Conservation (phyloP, 768 basidiomycete species). For the Multifurca ochricompacta region DNA sequence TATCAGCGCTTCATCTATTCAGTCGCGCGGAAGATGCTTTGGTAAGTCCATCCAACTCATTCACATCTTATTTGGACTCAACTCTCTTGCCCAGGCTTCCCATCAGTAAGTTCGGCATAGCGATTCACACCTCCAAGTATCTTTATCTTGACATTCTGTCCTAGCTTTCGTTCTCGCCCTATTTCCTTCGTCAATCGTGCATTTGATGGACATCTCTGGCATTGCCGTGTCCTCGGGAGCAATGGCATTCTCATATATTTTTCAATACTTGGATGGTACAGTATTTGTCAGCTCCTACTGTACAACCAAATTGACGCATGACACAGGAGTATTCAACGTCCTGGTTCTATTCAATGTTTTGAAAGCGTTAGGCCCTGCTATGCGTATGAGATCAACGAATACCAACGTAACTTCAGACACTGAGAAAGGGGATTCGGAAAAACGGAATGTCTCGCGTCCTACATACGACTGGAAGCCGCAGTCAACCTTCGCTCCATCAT, state of each 20-base stretch:
- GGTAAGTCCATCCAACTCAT: slow-evolving; percentile 37
- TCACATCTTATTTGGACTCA: slow-evolving; percentile 3
- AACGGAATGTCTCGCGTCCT: background rate
- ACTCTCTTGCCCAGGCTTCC: slow-evolving; percentile 41
- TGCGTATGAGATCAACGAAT: slow-evolving; percentile 35
- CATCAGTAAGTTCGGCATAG: slow-evolving; percentile 36
- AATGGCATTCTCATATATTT: slow-evolving; percentile 40
- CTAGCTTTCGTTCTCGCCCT: slow-evolving; percentile 54
- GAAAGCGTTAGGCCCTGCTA: slow-evolving; percentile 48
- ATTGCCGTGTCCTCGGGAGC: slow-evolving; percentile 38
- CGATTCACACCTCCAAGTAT: slow-evolving; percentile 4
- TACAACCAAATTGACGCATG: slow-evolving; percentile 4
- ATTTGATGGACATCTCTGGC: slow-evolving; percentile 42
- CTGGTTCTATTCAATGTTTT: slow-evolving; percentile 62
- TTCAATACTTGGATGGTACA: slow-evolving; percentile 14
- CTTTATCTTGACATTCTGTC: background rate
- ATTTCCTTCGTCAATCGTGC: slow-evolving; percentile 50
- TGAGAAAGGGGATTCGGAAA: background rate
- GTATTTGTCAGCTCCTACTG: slow-evolving; percentile 32
- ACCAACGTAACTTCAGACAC: background rate
- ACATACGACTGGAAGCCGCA: background rate
- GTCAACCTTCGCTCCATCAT: background rate
- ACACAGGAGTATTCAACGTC: slow-evolving; percentile 55
- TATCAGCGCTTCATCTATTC: slow-evolving; percentile 55
- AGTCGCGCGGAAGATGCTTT: slow-evolving; percentile 63